These are phyloP conservation scores for Colletotrichum liaoningense DNA, from an alignment of 2,329 filamentous ascomycete species.

Conservation along the genomic window DNA sequence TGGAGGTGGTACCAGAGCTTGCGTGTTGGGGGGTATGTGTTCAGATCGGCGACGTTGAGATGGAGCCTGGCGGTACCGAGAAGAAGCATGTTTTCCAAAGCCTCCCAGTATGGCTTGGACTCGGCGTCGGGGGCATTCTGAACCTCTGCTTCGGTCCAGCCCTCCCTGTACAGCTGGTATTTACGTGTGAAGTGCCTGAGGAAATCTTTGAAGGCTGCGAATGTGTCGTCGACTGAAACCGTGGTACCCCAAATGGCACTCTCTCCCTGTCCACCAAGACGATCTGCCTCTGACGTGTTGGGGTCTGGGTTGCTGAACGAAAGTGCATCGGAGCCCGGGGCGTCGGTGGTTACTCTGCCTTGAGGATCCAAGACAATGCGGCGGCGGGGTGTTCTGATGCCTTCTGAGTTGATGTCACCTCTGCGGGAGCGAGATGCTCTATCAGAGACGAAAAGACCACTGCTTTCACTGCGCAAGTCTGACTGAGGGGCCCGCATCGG, in stretches of 20 bases:
- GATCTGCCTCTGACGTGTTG: slow-evolving; percentile 91
- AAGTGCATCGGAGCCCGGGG: slow-evolving; percentile 65
- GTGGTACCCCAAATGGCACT: slow-evolving; percentile 98
- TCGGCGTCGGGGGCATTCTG: slow-evolving; percentile 77
- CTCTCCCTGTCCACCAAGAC: slow-evolving; percentile 82
- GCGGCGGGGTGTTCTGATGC: slow-evolving; percentile 67
- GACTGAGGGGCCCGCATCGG: slow-evolving; percentile 71
- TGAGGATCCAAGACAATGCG: slow-evolving; percentile 70
- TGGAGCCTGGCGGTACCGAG: slow-evolving; percentile 88
- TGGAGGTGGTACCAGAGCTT: slow-evolving; percentile 97
- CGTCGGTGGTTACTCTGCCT: slow-evolving; percentile 67
- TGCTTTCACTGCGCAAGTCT: slow-evolving; percentile 84
- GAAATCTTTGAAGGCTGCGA: slow-evolving; percentile 90
- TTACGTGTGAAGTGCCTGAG: slow-evolving; percentile 91
- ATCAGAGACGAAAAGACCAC: slow-evolving; percentile 79
- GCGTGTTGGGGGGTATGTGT: slow-evolving; percentile 89
- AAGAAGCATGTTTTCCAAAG: slow-evolving; percentile 90
- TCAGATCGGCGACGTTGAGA: slow-evolving; percentile 88
- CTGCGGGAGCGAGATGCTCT: slow-evolving; percentile 76
- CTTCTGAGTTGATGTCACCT: slow-evolving; percentile 89
- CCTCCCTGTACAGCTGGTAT: slow-evolving; percentile 92
- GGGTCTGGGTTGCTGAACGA: slow-evolving; percentile 76
- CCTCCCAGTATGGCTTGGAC: slow-evolving; percentile 84
- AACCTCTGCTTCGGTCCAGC: slow-evolving; percentile 81
- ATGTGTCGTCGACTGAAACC: slow-evolving; percentile 90